Conservation (phyloP, 2,329 filamentous ascomycete genomes). For the Phaeomoniella chlamydospora region DNA sequence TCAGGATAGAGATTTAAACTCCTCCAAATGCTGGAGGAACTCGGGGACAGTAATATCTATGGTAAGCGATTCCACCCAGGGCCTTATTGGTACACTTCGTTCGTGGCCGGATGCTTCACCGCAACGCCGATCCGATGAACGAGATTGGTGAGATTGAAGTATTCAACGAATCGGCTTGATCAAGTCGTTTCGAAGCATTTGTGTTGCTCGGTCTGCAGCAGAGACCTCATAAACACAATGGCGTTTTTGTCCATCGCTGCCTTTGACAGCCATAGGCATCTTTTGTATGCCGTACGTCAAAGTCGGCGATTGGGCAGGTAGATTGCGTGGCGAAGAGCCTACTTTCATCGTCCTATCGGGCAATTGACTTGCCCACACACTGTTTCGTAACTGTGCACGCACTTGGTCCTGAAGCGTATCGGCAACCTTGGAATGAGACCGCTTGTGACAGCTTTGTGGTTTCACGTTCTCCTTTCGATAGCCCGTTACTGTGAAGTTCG, state of each 20-base stretch:
- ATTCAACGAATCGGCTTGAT: slow-evolving; percentile 2
- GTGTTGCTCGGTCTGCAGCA: slow-evolving; percentile 6
- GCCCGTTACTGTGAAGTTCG: not conserved
- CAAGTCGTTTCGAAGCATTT: slow-evolving; percentile 3
- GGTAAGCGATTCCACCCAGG: not conserved
- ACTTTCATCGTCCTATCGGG: not conserved
- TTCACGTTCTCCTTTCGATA: not conserved
- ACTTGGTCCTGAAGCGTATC: slow-evolving; percentile 6
- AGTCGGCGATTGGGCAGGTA: not conserved
- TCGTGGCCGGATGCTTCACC: too few relatives aligned
- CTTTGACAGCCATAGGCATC: not conserved
- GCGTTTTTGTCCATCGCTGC: not conserved
- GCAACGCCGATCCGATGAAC: not conserved
- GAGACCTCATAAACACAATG: slow-evolving; percentile 3
- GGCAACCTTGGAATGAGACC: slow-evolving; percentile 7
- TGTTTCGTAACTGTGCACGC: slow-evolving; percentile 1
- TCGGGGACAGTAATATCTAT: not conserved
- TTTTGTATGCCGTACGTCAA: not conserved
- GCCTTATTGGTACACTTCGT: not conserved
- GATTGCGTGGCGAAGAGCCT: not conserved
- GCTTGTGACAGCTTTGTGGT: slow-evolving; percentile 7
- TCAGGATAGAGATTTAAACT: not conserved
- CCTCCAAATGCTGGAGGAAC: not conserved
- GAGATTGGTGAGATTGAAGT: slow-evolving; percentile 2
- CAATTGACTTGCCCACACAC: not conserved